phyloP scores from a whole-genome alignment of 2,329 filamentous ascomycete genomes.

The Penicillium janthinellum region DNA sequence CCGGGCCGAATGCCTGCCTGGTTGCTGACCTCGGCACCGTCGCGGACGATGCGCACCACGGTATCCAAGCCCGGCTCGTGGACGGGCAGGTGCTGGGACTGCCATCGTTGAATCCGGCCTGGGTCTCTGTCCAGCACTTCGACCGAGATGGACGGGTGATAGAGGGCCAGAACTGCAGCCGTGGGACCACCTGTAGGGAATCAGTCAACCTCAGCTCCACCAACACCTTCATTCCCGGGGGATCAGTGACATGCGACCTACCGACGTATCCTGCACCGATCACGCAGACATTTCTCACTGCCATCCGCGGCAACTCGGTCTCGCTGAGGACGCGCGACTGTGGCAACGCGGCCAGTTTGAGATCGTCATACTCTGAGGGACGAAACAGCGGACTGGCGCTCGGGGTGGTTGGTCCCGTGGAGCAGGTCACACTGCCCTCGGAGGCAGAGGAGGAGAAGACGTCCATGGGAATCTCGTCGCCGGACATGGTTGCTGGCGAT shows the following conservation, averaged over 20 bases:
- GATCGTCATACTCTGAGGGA: slow-evolving; percentile 27
- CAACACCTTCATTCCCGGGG: too few species aligned
- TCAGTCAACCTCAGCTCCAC: too few species aligned
- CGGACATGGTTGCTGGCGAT: slow-evolving; percentile 1
- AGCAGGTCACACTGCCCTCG: slow-evolving; percentile 26
- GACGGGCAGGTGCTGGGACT: slow-evolving; percentile 71
- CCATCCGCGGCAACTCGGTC: neutral
- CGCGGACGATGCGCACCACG: slow-evolving; percentile 58
- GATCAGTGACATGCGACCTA: slow-evolving; percentile 36
- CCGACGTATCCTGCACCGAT: slow-evolving; percentile 76
- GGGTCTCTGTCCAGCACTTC: slow-evolving; percentile 74
- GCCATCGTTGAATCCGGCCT: slow-evolving; percentile 69
- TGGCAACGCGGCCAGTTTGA: slow-evolving; percentile 17
- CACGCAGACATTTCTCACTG: slow-evolving; percentile 61
- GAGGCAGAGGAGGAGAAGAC: slow-evolving; percentile 24
- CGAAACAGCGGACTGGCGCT: slow-evolving; percentile 32
- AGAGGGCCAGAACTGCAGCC: slow-evolving; percentile 71
- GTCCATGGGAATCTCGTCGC: slow-evolving; percentile 24
- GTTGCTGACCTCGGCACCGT: slow-evolving; percentile 33
- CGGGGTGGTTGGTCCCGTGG: slow-evolving; percentile 31
- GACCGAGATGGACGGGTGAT: slow-evolving; percentile 70
- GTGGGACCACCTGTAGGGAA: slow-evolving; percentile 66
- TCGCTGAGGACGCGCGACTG: slow-evolving; percentile 14
- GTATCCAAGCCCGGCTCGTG: slow-evolving; percentile 72
- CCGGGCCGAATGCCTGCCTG: neutral